Base-by-base conservation (phyloP, 768 basidiomycete genomes). In the Chiua virens region DNA sequence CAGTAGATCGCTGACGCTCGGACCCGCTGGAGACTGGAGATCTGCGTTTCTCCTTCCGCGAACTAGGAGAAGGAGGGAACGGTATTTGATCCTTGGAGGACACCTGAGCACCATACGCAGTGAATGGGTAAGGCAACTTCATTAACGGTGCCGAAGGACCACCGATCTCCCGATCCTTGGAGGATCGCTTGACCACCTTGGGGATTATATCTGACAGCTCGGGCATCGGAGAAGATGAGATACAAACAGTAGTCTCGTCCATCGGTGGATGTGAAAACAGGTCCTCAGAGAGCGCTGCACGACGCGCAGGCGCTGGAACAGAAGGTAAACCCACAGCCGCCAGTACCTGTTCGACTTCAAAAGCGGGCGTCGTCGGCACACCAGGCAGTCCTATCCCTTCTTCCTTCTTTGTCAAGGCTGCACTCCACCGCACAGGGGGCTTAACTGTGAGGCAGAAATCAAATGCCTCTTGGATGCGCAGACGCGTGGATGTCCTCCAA, bases 401-500 rank as follows among this genome's bases (percentile, higher is more conserved):
- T 35, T 61, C 66, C 62, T 71, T 71, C 52, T 71, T 71, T 23
- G 65, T 56, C 52, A 60, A 56, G 45, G 54, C 49, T 70, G 59
- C 59, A 42, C 67, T 62, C 74, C 74, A 76, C 1, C 73, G 61
- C 21, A 67, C 50, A 11, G 60, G 50, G 8, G 66, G 68, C 44
- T 71, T 73, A 30, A 70, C 71, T 15, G 79, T 79, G 36, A 82
- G 71, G 63, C 93, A 95, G 57, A 93, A 87, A 56, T 93, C 88
- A 61, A 82, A 92, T 1, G 87, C 86, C 48, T 89, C 89, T 57
- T 85, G 81, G 23, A 95, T 75, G 39, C 92, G 79, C 56, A 79
- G 66, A 20, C 83, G 76, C 3, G 90, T 89, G 55, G 78, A 74
- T 49, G 86, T 82, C 42, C 82, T 78, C 92, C 92, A 95, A 48